Evolutionary conservation across 164 flowering plant genomes (phyloP).

Genomic region (Macadamia integrifolia): DNA sequence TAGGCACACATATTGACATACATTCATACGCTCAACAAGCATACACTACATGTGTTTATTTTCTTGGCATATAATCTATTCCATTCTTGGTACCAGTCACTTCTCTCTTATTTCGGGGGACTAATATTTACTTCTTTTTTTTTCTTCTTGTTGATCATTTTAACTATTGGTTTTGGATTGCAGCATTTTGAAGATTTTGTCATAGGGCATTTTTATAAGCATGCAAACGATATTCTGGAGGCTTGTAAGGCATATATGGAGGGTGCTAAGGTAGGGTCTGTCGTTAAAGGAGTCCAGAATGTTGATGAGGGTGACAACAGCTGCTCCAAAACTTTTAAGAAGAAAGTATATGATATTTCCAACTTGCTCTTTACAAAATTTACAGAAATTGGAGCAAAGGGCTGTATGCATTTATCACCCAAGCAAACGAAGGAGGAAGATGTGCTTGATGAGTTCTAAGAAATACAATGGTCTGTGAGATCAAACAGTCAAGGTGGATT

Average conservation of each 20-base stretch:
- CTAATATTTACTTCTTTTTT: not conserved
- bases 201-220: conserved; percentile 54
- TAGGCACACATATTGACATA: too few relatives aligned
- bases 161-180: conserved; percentile 11
- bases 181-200: conserved; percentile 84
- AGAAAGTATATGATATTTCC: conserved; percentile 22
- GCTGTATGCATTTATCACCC: conserved; percentile 34
- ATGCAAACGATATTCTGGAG: conserved; percentile 46
- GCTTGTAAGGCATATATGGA: conserved; percentile 73
- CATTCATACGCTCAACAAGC: too few relatives aligned
- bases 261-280: conserved; percentile 69
- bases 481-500: too few relatives aligned
- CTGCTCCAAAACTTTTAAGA: conserved; percentile 39
- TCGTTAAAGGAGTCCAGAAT: conserved; percentile 49
- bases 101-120: not conserved
- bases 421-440: not conserved
- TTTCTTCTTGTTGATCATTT: not conserved
- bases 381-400: conserved; percentile 37
- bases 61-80: too few relatives aligned
- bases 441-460: too few relatives aligned
- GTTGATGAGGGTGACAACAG: conserved; percentile 43
- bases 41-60: too few relatives aligned
- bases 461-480: too few relatives aligned
- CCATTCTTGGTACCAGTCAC: too few relatives aligned
- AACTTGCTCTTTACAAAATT: conserved; percentile 41